phyloP scores from a whole-genome alignment of 2,329 filamentous ascomycete species.

The Cercospora nicotianae region DNA sequence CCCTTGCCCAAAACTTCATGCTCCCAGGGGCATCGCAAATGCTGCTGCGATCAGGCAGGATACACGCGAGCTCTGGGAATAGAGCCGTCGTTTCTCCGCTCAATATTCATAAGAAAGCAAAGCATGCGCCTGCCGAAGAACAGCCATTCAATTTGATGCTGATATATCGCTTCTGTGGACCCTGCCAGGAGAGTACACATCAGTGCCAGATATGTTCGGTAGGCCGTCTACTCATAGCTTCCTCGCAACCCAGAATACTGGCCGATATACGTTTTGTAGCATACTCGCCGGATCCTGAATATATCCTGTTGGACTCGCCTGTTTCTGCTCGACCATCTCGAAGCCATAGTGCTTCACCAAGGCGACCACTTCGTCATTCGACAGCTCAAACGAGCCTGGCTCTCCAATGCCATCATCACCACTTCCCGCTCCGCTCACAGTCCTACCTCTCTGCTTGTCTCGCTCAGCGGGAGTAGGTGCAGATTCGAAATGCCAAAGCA shows the following conservation, averaged over 20 bases:
- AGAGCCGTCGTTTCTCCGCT: not conserved
- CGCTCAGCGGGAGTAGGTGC: conserved; percentile 54
- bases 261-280: conserved; percentile 78
- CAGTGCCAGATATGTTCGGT: not conserved
- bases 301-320: conserved; percentile 69
- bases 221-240: conserved; percentile 51
- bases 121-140: not conserved
- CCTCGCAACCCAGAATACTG: conserved; percentile 80
- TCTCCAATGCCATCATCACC: conserved; percentile 63
- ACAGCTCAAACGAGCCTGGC: conserved; percentile 85
- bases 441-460: conserved; percentile 42
- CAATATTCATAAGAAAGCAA: not conserved
- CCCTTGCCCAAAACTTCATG: not conserved
- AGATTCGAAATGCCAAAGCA: conserved; percentile 95
- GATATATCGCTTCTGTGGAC: not conserved
- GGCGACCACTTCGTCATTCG: conserved; percentile 80
- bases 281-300: conserved; percentile 84
- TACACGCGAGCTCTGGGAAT: not conserved
- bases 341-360: conserved; percentile 78
- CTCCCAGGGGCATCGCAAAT: not conserved
- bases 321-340: conserved; percentile 54
- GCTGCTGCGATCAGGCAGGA: not conserved
- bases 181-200: not conserved
- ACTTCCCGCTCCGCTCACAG: conserved; percentile 5
- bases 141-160: not conserved